Conservation (phyloP, 2,329 filamentous ascomycete genomes). For the Septoria petroselini region DNA sequence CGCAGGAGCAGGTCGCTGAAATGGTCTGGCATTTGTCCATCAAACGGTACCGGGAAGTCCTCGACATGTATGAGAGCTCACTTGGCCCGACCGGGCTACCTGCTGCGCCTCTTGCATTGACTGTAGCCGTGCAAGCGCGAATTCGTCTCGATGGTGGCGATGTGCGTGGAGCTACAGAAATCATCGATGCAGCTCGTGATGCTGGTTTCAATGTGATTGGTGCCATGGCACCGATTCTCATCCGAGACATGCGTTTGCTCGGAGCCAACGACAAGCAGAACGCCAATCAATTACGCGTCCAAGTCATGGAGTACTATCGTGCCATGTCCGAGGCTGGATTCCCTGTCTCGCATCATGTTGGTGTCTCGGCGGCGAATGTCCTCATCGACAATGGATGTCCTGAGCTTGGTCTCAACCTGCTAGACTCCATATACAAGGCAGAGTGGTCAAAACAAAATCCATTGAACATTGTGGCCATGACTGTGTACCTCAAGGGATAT, state of each 20-base stretch:
- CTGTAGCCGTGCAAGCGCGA: constrained; percentile 34
- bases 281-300: constrained; percentile 22
- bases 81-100: constrained; percentile 27
- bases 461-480: constrained; percentile 35
- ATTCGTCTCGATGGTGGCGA: constrained; percentile 29
- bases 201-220: constrained; percentile 35
- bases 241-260: constrained; percentile 28
- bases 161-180: constrained; percentile 20
- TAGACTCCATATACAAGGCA: constrained; percentile 31
- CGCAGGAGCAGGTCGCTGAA: constrained; percentile 16
- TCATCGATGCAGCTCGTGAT: constrained; percentile 28
- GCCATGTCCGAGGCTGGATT: constrained; percentile 31
- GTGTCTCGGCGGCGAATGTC: constrained; percentile 32
- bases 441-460: constrained; percentile 24
- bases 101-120: constrained; percentile 29
- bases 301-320: constrained; percentile 34
- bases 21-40: constrained; percentile 32
- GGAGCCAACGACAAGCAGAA: constrained; percentile 13
- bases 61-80: constrained; percentile 29
- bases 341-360: constrained; percentile 31
- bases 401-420: constrained; percentile 31
- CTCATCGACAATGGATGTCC: constrained; percentile 31
- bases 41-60: constrained; percentile 23
- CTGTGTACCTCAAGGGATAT: constrained; percentile 36
- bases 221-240: constrained; percentile 32